These are phyloP conservation scores for Puya raimondii DNA, from an alignment of 176 grass and related monocot species.

Conservation along the genomic window DNA sequence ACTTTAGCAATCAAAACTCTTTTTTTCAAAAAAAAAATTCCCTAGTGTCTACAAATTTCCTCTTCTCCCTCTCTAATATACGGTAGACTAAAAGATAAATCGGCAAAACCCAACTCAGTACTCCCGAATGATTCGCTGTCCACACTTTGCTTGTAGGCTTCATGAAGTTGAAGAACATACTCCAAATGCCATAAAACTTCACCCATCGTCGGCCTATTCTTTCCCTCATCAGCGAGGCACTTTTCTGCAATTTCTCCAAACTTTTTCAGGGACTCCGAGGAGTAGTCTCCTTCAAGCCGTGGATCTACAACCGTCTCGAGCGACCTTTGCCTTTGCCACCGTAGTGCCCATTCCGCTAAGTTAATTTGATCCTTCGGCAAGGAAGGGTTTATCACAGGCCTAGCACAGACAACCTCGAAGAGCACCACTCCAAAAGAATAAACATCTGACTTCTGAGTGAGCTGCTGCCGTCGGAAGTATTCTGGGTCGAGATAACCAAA, in stretches of 20 bases:
- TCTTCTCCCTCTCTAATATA: conserved; percentile 59
- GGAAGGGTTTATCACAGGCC: conserved; percentile 81
- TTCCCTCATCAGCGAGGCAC: conserved; percentile 83
- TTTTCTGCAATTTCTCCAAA: conserved; percentile 92
- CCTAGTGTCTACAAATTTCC: conserved; percentile 8
- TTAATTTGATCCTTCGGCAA: conserved; percentile 92
- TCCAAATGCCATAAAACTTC: conserved; percentile 97
- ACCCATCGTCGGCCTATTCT: conserved; percentile 65
- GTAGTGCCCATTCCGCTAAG: conserved; percentile 85
- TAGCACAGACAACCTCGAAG: conserved; percentile 79
- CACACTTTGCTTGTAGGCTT: conserved; percentile 57
- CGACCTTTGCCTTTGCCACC: conserved; percentile 90
- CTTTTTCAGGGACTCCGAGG: conserved; percentile 79
- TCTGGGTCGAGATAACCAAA: conserved; percentile 97
- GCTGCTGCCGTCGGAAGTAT: conserved; percentile 80
- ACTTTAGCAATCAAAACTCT: neutral
- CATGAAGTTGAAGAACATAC: conserved; percentile 79
- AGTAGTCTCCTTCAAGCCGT: conserved; percentile 59
- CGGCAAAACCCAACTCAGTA: conserved; percentile 63
- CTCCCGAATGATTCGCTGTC: conserved; percentile 78
- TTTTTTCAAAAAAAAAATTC: neutral
- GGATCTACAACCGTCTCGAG: conserved; percentile 65
- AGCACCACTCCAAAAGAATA: conserved; percentile 96
- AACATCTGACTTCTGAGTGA: conserved; percentile 94
- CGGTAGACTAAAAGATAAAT: conserved; percentile 57